phyloP scores from a whole-genome alignment of 371 early-diverging fungal species.

The Mucor racemosus region DNA sequence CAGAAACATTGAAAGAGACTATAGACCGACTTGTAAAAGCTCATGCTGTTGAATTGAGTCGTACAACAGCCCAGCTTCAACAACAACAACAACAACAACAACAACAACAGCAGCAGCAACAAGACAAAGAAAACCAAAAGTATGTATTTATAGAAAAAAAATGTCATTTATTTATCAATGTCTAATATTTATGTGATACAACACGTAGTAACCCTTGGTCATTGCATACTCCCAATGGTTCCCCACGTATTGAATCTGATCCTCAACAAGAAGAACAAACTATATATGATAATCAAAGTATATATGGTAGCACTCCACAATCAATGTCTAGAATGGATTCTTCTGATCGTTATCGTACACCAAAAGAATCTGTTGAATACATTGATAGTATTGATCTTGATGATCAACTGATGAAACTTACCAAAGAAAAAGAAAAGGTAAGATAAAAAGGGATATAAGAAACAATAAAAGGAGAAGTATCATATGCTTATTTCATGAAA shows the following conservation, averaged over 20 bases:
- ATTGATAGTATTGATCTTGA: constrained; percentile 24
- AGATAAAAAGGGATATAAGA: not conserved
- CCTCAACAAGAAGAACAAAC: not conserved
- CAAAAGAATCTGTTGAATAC: constrained; percentile 5
- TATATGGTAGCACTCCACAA: constrained; percentile 1
- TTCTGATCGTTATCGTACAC: constrained; percentile 1
- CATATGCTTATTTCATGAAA: not conserved
- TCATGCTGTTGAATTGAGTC: constrained; percentile 15
- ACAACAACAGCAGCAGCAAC: constrained; percentile 10
- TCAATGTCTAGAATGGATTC: constrained; percentile 1
- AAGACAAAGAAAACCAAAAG: constrained; percentile 14
- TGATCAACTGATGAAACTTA: constrained; percentile 28
- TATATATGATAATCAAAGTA: not conserved
- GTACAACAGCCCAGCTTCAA: not conserved
- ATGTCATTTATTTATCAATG: constrained; percentile 7
- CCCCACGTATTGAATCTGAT: constrained; percentile 23
- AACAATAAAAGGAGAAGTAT: not conserved
- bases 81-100: constrained; percentile 5
- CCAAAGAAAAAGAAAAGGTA: constrained; percentile 38
- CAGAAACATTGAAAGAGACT: constrained; percentile 10
- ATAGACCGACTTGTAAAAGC: constrained; percentile 27
- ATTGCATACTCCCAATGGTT: constrained; percentile 28
- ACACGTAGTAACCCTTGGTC: constrained; percentile 1
- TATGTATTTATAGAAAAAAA: not conserved
- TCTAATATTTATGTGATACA: constrained; percentile 3